Conservation (phyloP, 768 basidiomycete species). For the Melanogaster broomeanus region DNA sequence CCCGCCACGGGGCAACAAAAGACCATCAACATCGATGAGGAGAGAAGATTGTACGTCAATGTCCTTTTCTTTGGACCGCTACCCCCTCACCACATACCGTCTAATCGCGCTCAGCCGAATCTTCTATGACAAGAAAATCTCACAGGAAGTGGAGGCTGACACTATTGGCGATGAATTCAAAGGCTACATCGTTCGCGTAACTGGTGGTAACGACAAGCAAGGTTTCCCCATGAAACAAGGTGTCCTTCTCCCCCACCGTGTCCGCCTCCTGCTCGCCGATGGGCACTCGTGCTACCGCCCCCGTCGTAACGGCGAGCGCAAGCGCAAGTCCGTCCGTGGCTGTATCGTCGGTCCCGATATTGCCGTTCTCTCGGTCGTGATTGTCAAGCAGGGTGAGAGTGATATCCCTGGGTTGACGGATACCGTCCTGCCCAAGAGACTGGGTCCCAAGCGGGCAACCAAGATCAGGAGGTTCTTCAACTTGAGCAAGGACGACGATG, state of each 20-base stretch:
- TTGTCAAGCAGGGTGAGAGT: conserved; percentile 93
- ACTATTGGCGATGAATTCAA: conserved; percentile 93
- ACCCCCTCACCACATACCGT: not conserved
- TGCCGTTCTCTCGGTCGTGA: conserved; percentile 88
- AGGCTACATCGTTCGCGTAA: conserved; percentile 96
- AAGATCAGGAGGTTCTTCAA: conserved; percentile 99
- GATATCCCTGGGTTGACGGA: conserved; percentile 94
- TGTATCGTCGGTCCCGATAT: conserved; percentile 98
- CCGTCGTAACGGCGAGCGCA: conserved; percentile 92
- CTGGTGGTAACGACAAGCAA: conserved; percentile 98
- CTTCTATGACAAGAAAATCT: conserved; percentile 97
- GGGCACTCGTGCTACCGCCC: conserved; percentile 98
- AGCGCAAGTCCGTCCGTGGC: conserved; percentile 98
- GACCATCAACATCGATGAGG: conserved; percentile 91
- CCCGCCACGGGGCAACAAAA: conserved; percentile 98
- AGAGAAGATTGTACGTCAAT: conserved; percentile 70
- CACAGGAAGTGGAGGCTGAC: conserved; percentile 93
- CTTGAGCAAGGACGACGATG: conserved; percentile 96
- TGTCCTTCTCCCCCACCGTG: conserved; percentile 92
- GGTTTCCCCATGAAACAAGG: conserved; percentile 99
- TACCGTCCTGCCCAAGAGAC: conserved; percentile 87
- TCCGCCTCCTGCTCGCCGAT: conserved; percentile 88
- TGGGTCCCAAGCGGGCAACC: conserved; percentile 96
- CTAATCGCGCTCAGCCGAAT: conserved; percentile 60
- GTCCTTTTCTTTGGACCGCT: not conserved